These are phyloP conservation scores for Hanseniaspora jakobsenii DNA, from an alignment of 805 yeast species.

Conservation along the genomic window DNA sequence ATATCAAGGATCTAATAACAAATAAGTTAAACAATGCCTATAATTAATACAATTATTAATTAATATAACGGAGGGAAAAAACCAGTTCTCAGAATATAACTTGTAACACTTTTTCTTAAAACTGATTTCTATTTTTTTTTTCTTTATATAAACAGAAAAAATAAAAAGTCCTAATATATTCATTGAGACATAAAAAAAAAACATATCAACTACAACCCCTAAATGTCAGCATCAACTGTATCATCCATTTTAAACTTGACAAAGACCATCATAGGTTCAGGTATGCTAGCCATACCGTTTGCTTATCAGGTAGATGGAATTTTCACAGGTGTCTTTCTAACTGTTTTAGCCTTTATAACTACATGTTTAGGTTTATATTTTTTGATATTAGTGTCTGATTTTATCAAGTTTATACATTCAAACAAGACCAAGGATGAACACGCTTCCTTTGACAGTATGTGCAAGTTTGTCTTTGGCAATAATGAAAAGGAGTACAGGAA, in stretches of 20 bases:
- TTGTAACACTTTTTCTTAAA: too few species aligned
- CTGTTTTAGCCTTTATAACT: constrained; percentile 50
- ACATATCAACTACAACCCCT: too few species aligned
- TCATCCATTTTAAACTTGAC: constrained; percentile 58
- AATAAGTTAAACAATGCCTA: too few species aligned
- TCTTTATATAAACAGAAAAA: too few species aligned
- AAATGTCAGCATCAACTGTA: constrained; percentile 35
- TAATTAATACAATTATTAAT: too few species aligned
- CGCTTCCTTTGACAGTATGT: constrained; percentile 61
- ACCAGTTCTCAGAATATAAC: too few species aligned
- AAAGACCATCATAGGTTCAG: constrained; percentile 72
- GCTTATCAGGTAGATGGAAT: constrained; percentile 59
- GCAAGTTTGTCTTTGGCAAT: constrained; percentile 27
- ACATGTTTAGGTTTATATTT: constrained; percentile 53
- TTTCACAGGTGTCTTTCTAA: constrained; percentile 41
- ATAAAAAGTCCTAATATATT: too few species aligned
- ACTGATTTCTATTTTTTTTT: too few species aligned
- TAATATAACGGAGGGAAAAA: too few species aligned
- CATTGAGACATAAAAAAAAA: too few species aligned
- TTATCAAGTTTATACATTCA: constrained; percentile 34
- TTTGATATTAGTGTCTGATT: constrained; percentile 10
- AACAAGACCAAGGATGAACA: constrained; percentile 44
- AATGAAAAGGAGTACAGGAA: constrained; percentile 60
- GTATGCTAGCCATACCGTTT: constrained; percentile 59
- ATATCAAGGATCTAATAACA: too few species aligned